Evolutionary conservation across 768 basidiomycete genomes (phyloP), one percentile per base, ranked within the genome.

Genomic region (Amanita fuliginea): DNA sequence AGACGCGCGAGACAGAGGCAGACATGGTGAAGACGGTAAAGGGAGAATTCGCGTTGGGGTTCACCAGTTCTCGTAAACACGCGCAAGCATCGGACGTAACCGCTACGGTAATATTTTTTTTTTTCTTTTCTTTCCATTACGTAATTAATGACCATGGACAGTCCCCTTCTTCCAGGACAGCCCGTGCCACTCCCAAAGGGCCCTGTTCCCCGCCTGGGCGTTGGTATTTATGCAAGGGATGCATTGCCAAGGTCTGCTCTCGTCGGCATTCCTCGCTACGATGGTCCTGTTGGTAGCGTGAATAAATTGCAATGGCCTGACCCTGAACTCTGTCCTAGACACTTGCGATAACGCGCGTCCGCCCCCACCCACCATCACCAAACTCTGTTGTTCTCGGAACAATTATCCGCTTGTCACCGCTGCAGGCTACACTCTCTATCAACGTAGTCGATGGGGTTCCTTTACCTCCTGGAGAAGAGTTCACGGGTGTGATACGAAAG

Each of bases 371-470:
- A 1, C 90, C 90, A 0, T 66, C 75, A 11, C 75, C 83, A 30
- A 80, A 81, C 56, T 81, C 87, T n/a, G 64, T 86, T 35, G 78
- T 94, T 22, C 76, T 94, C 33, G 93, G 92, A 22, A 79, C 78
- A 24, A 75, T 96, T 26, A 86, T 83, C 4, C 82, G 92, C 10
- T 70, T 95, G 42, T 88, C 88, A 0, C 89, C 92, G 1, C 63
- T 80, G 52, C 89, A 94, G 62, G 93, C 92, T 1, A 72, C 80
- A 47, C 65, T 96, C 16, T 81, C 87, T 2, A 91, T 96, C 55
- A 77, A 81, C 19, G 84, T 91, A 6, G 90, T 94, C 35, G 91
- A 96, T 58, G 90, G 86, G 13, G 71, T 86, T 11, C 88, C 90
- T 1, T 70, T 93, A 42, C 82, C 88, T 33, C 66, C 72, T 6